Evolutionary conservation across 139 green algal species (phyloP), one percentile per base, ranked within the genome.

Genomic region (Ulvella scutata): DNA sequence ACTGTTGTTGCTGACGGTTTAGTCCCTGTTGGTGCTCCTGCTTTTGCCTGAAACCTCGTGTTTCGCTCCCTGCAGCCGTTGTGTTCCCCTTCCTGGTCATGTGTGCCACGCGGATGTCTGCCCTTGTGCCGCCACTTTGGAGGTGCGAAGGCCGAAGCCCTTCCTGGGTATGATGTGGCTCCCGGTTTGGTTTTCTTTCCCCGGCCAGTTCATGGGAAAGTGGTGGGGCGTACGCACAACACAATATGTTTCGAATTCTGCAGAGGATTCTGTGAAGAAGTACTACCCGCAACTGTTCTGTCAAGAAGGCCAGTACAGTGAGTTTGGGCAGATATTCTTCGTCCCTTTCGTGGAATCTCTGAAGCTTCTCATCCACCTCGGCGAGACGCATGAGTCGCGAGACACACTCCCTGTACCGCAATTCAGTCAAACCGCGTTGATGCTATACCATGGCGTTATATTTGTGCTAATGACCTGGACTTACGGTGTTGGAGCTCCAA

Each of bases 261-360:
- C 62, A 3, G n/a, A 62, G 37, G 75, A 80, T 38, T 75, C 80
- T 62, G 43, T 82, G 72, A 59, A 43, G 17, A 85, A 81, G 62
- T 78, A 79, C 34, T 90, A 87, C 59, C 81, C 80, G 2, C 80
- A 82, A 33, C 75, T 93, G n/a, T 93, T 83, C 83, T 94, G 83
- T 72, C 77, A 75, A 4, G 61, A 75, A 0, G 78, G 79, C 23
- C 26, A 79, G 34, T 89, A 86, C 83, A 85, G 61, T 38, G 28
- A 51, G 10, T 84, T 82, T 43, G 88, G 86, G 4, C 82, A 87
- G 77, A 74, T 94, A 13, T 92, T 94, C 81, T 88, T 91, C 78
- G 78, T 72, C 29, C 86, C 88, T 0, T 76, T 92, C 20, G 75
- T 38, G 20, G 59, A 84, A 6, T 72, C 76, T 3, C 51, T 81